Conservation (phyloP, 2,329 filamentous ascomycete genomes). For the Phialophora verrucosa region DNA sequence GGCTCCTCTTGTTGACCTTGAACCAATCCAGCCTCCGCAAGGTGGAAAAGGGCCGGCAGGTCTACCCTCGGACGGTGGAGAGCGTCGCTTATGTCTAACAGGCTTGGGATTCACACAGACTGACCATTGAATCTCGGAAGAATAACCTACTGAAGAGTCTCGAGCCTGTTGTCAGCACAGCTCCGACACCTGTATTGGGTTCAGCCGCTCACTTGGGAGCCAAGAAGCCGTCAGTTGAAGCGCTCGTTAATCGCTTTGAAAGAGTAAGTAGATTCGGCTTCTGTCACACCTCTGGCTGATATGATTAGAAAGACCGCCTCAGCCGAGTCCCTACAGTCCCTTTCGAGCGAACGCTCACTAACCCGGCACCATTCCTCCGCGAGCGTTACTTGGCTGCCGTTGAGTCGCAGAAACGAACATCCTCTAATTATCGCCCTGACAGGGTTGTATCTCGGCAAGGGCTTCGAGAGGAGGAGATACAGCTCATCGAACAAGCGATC, state of each 20-base stretch:
- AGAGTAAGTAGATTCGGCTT: constrained; percentile 21
- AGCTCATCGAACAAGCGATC: constrained; percentile 20
- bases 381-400: constrained; percentile 28
- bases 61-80: background rate
- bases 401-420: constrained; percentile 22
- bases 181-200: background rate
- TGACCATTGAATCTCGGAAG: constrained; percentile 4
- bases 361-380: constrained; percentile 28
- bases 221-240: constrained; percentile 27
- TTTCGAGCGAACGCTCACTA: constrained; percentile 20
- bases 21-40: background rate
- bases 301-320: constrained; percentile 26
- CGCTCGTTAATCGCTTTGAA: constrained; percentile 32
- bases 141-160: background rate
- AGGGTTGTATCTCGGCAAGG: constrained; percentile 3
- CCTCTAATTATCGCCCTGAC: constrained; percentile 20
- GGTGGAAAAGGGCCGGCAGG: constrained; percentile 21
- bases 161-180: background rate
- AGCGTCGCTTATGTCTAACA: constrained; percentile 32
- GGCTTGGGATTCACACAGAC: constrained; percentile 22
- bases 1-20: constrained; percentile 1
- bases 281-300: background rate
- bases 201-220: background rate
- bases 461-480: constrained; percentile 15
- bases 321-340: constrained; percentile 22